Evolutionary conservation across 768 basidiomycete species (phyloP), one percentile per base, ranked within the genome.

Genomic region (Hydnomerulius pinastri): DNA sequence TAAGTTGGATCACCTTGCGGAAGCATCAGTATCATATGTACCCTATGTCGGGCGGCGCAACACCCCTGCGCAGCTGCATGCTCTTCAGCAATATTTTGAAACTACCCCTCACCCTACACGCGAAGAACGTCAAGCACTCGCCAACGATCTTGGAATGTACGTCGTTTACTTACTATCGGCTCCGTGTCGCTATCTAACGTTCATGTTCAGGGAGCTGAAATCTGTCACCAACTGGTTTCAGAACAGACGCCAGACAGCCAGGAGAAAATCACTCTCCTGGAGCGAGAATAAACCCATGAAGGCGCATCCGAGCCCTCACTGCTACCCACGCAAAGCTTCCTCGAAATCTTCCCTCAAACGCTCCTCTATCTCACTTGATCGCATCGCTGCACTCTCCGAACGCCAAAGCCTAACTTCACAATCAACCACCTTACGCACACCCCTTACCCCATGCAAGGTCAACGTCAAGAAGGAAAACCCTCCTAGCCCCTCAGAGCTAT

Each of bases 221-320:
- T 83, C 83, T 1, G 82, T 85, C 46, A 85, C 86, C 10, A 85
- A 88, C 43, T 90, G 88, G 88, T 89, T 89, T 63, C 88, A 90
- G 66, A 90, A 90, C 68, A 87, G 80, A 68, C 84, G 87, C 17
- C 86, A 89, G 58, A 84, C 65, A 15, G 57, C 57, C 10, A 58
- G 59, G 46, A 64, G 41, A 42, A 68, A 60, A 50, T 59, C 57
- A 1, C 51, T 25, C 36, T 39, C 55, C 4, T 54, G 36, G 33
- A 61, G 47, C 28, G 68, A 69, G 46, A 70, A 68, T 48, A 32
- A 51, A n/a, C 55, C 46, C 12, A 6, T 50, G 17, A 57, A 29
- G 44, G 43, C 33, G 1, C 37, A 38, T 20, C 37, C 48, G 17
- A 57, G 57, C 42, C 56, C 49, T 17, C 15, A 24, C 27, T 47